Conservation (phyloP, 129 eudicot species). For the Smallanthus sonchifolius region DNA sequence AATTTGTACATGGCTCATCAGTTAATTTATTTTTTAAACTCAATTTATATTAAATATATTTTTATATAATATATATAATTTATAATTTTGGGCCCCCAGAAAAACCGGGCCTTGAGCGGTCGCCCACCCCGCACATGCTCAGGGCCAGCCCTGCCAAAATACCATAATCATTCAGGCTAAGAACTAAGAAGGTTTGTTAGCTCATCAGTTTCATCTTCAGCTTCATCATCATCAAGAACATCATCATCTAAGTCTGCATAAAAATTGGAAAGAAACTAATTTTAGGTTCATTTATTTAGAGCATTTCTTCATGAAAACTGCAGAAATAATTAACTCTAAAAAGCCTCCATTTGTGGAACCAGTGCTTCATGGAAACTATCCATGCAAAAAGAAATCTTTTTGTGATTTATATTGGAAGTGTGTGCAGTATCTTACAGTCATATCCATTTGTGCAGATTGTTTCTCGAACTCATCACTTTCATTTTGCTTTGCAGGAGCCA, state of each 20-base stretch:
- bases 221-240: conserved; percentile 89
- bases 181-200: conserved; percentile 66
- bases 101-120: no score
- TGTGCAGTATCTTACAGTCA: conserved; percentile 78
- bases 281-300: background rate
- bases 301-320: no score
- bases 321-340: background rate
- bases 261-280: background rate
- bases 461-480: conserved; percentile 82
- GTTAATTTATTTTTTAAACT: no score
- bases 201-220: conserved; percentile 98
- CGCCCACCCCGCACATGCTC: no score
- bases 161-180: background rate
- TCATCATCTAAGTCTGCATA: conserved; percentile 94
- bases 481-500: conserved; percentile 93
- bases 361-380: background rate
- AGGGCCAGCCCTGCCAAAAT: no score
- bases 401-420: background rate
- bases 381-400: background rate
- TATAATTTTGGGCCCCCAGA: no score
- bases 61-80: no score
- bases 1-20: no score
- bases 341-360: background rate
- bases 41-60: no score
- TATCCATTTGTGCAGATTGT: conserved; percentile 99